Evolutionary conservation across 1,139 yeast species (phyloP).

Genomic region (Pichia sp.): DNA sequence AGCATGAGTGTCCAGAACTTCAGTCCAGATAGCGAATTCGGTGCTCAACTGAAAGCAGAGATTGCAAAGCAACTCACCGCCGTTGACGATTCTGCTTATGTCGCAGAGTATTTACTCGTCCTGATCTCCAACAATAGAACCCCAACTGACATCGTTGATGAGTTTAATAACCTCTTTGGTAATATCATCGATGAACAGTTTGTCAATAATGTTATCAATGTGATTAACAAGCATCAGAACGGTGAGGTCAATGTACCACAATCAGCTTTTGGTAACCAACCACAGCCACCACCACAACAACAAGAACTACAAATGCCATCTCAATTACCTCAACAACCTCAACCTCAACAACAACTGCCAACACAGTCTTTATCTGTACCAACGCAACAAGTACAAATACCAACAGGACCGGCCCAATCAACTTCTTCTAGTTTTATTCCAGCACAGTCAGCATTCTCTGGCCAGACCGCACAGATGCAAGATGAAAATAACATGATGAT

Average conservation of each 20-base stretch:
- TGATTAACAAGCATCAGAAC: conserved; percentile 17
- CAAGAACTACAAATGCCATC: conserved; percentile 15
- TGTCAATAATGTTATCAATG: conserved; percentile 48
- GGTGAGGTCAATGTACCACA: conserved; percentile 13
- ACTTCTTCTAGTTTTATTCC: no score
- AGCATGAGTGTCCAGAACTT: conserved; percentile 16
- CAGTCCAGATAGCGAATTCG: conserved; percentile 24
- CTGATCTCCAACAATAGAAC: conserved; percentile 67
- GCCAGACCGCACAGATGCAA: no score
- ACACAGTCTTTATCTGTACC: conserved; percentile 11
- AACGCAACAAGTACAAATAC: conserved; percentile 7
- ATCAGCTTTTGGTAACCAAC: conserved; percentile 14
- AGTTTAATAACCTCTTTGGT: conserved; percentile 60
- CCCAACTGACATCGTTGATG: conserved; percentile 55
- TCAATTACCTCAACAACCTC: conserved; percentile 13
- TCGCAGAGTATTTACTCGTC: conserved; percentile 72
- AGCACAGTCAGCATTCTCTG: no score
- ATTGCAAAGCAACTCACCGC: conserved; percentile 20
- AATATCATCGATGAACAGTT: conserved; percentile 49
- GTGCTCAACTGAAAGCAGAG: conserved; percentile 23
- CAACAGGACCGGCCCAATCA: no score
- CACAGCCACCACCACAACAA: conserved; percentile 20
- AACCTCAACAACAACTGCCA: conserved; percentile 12
- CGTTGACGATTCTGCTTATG: conserved; percentile 65
- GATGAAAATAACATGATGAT: no score